Evolutionary conservation across 2,329 filamentous ascomycete species (phyloP), one percentile per base, ranked within the genome.

Genomic region (Talaromyces funiculosus): DNA sequence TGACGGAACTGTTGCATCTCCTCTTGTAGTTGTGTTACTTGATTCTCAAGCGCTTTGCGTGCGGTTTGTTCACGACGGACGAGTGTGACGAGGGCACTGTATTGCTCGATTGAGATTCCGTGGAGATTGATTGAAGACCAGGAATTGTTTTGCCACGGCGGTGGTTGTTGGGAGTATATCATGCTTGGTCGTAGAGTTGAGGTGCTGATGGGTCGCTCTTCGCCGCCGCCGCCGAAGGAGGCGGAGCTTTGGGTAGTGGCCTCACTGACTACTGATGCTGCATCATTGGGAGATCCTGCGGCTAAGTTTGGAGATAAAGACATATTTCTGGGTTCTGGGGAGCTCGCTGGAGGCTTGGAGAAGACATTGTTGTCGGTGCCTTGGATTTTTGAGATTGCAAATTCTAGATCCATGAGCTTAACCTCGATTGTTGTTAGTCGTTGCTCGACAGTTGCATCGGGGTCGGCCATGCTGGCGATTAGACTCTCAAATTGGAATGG

Each of bases 351-450:
- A 26, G 61, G 33, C 60, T 64, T 43, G 53, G 62, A 24, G 53
- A 49, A 5, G 64, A 63, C 22, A 67, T 67, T 38, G 67, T 61
- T 12, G 69, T 64, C 31, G 65, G 70, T 57, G 51, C 70, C 74
- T 64, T 81, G 79, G 61, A 81, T 72, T 57, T 78, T 76, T 1
- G 78, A 77, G 62, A 81, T 77, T 4, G 79, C 79, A 59, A 79
- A 78, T 64, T 81, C 79, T 4, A 81, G 70, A 53, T 81, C 79
- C 64, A 80, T 79, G 54, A 81, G 67, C 62, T 81, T 81, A 22
- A 81, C 78, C 62, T 81, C 79, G 6, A 81, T 67, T 0, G 78
- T 81, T 35, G 76, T 77, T n/a, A 81, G 64, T 51, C 79, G 72
- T 59, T 81, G 77, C 60, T 79, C 78, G 1, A 81, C 65, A 3